A percentile compares a stretch with the other conserved stretches of the same genome.
These are phyloP conservation scores for Lactarius trivialis DNA, from an alignment of 768 basidiomycete genomes.

Conservation along the genomic window DNA sequence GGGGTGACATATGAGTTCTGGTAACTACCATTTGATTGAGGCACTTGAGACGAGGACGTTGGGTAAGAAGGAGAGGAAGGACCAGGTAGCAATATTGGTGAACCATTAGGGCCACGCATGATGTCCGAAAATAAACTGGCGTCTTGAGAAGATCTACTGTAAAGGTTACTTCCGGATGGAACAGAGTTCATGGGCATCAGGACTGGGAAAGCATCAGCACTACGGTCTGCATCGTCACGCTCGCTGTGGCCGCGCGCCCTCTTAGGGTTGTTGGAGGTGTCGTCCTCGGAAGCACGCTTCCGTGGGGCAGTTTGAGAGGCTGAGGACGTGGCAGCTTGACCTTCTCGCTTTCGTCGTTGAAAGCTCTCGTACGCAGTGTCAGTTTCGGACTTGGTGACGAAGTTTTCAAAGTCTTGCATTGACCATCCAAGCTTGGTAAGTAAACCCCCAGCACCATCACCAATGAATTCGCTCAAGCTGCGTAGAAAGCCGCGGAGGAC, in stretches of 20 bases:
- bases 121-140: conserved; percentile 41
- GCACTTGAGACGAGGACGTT: conserved; percentile 20
- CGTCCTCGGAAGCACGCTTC: conserved; percentile 54
- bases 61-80: conserved; percentile 31
- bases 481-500: conserved; percentile 73
- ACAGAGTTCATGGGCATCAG: conserved; percentile 48
- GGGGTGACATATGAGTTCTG: conserved; percentile 47
- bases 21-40: conserved; percentile 23
- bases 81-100: conserved; percentile 51
- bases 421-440: conserved; percentile 77
- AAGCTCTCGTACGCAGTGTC: conserved; percentile 92
- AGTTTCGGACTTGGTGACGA: conserved; percentile 81
- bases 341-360: conserved; percentile 56
- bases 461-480: conserved; percentile 73
- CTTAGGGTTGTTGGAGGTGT: conserved; percentile 40
- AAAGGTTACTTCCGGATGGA: conserved; percentile 37
- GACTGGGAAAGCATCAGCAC: conserved; percentile 44
- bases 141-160: conserved; percentile 41
- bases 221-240: conserved; percentile 39
- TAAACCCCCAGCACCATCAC: conserved; percentile 77
- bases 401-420: conserved; percentile 67
- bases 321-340: conserved; percentile 24
- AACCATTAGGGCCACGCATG: conserved; percentile 34
- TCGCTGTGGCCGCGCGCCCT: conserved; percentile 39
- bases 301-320: conserved; percentile 29